Conservation (phyloP, 2,329 filamentous ascomycete species). For the Colletotrichum phormii region DNA sequence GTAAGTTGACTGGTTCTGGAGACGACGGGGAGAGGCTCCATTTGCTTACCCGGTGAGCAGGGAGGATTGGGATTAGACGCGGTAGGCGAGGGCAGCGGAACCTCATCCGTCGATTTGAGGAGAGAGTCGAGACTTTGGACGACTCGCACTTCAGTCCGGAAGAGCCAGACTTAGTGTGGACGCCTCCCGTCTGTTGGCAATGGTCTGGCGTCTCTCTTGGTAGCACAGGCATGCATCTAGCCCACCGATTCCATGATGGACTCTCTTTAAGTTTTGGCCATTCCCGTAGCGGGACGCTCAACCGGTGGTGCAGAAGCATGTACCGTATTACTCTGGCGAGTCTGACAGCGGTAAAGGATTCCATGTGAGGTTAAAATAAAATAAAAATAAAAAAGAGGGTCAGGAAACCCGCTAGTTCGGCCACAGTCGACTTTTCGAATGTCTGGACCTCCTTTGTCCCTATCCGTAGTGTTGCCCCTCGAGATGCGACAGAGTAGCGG, state of each 20-base stretch:
- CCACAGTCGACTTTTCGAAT: neutral
- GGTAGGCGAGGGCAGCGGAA: constrained; percentile 3
- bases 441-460: constrained; percentile 20
- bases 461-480: neutral
- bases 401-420: constrained; percentile 1
- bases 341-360: neutral
- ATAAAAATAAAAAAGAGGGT: neutral
- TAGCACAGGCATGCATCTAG: neutral
- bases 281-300: constrained; percentile 27
- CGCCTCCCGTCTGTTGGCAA: constrained; percentile 17
- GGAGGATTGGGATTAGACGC: constrained; percentile 12
- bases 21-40: neutral
- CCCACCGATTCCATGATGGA: neutral
- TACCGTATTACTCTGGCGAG: neutral
- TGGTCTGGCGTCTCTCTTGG: neutral
- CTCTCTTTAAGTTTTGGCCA: constrained; percentile 12
- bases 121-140: neutral
- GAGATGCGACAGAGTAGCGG: constrained; percentile 9
- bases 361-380: neutral
- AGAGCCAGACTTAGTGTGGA: neutral
- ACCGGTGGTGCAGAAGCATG: neutral
- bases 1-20: neutral
- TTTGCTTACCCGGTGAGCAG: neutral
- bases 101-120: neutral
- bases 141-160: neutral